Percentiles rank a stretch among this genome's conserved stretches.
phyloP scores from a whole-genome alignment of 306 rosid genomes.

The Alnus rubra region DNA sequence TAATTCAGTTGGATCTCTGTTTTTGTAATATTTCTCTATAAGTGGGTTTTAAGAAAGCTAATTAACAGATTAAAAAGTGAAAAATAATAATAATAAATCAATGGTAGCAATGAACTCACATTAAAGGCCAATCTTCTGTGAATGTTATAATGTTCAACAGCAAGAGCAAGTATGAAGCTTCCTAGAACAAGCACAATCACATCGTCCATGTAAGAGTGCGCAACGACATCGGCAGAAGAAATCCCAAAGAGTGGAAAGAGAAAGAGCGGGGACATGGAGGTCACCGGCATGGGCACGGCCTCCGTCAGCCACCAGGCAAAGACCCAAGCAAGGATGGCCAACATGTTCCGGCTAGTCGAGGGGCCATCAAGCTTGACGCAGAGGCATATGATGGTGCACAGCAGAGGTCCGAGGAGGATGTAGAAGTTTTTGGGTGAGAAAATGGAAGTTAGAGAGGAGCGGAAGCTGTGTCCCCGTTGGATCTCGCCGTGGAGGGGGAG shows the following conservation, averaged over 20 bases:
- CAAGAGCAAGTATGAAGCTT: conserved; percentile 82
- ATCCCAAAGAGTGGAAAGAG: conserved; percentile 79
- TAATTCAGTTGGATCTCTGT: too few species aligned
- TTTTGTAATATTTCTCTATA: neutral
- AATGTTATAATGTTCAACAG: conserved; percentile 84
- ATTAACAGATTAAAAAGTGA: neutral
- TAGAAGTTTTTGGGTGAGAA: conserved; percentile 43
- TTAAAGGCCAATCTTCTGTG: conserved; percentile 83
- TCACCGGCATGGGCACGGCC: conserved; percentile 84
- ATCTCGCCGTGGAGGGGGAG: conserved; percentile 45
- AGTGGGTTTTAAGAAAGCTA: neutral
- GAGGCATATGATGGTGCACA: conserved; percentile 43
- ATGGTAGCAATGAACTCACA: conserved; percentile 42
- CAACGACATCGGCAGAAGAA: conserved; percentile 64
- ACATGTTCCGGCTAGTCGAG: conserved; percentile 53
- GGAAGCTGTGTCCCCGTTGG: conserved; percentile 26
- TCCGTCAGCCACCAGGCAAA: conserved; percentile 88
- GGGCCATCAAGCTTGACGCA: conserved; percentile 57
- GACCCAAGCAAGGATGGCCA: conserved; percentile 76
- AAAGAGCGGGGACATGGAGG: conserved; percentile 82
- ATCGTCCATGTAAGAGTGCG: conserved; percentile 81
- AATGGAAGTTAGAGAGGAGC: conserved; percentile 24
- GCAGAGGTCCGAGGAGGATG: conserved; percentile 58
- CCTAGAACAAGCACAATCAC: conserved; percentile 79
- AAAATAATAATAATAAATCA: neutral